phyloP scores from a whole-genome alignment of 306 rosid species.

The Sechiopsis laciniata region DNA sequence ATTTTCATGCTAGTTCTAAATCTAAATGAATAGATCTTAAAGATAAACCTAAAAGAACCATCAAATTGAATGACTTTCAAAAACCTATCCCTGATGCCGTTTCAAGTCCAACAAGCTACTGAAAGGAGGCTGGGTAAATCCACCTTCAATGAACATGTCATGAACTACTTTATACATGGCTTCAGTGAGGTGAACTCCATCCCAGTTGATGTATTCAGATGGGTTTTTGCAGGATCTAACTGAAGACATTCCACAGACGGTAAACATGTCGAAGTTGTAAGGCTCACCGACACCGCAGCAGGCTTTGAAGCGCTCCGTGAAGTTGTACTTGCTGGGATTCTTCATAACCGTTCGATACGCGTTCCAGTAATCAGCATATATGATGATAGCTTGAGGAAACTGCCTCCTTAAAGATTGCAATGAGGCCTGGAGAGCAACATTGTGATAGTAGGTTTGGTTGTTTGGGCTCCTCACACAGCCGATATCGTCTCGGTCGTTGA shows the following conservation, averaged over 20 bases:
- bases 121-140: conserved; percentile 57
- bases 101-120: conserved; percentile 50
- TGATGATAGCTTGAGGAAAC: conserved; percentile 57
- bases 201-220: conserved; percentile 76
- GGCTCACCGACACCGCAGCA: conserved; percentile 79
- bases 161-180: conserved; percentile 80
- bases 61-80: background rate
- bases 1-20: background rate
- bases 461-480: conserved; percentile 75
- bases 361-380: conserved; percentile 69
- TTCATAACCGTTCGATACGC: conserved; percentile 57
- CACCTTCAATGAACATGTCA: conserved; percentile 62
- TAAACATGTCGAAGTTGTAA: conserved; percentile 44
- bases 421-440: conserved; percentile 38
- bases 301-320: conserved; percentile 52
- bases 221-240: conserved; percentile 49
- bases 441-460: conserved; percentile 52
- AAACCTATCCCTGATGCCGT: conserved; percentile 35
- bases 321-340: conserved; percentile 47
- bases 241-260: conserved; percentile 56
- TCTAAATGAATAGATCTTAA: background rate
- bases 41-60: conserved; percentile 3
- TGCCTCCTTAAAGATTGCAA: conserved; percentile 45
- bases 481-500: conserved; percentile 53
- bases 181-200: conserved; percentile 92